A percentile compares a stretch with the other conserved stretches of the same genome.
Conservation (phyloP, 352 stramenopile species). For the Hyaloperonospora brassicae region DNA sequence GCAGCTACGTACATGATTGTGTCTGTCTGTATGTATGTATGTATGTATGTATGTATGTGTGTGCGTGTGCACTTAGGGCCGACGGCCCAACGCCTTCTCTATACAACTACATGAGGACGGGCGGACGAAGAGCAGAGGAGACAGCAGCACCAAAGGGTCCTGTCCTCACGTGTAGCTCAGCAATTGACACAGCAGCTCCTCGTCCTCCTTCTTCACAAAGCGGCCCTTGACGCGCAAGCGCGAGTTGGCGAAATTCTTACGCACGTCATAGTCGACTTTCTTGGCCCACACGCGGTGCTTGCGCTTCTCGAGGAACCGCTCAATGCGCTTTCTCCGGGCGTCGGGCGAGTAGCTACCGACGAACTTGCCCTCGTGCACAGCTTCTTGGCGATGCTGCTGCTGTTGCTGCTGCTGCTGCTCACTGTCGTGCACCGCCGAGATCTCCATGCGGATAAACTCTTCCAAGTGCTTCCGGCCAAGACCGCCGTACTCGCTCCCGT, state of each 20-base stretch:
- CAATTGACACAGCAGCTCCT: constrained; percentile 82
- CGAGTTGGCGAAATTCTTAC: constrained; percentile 99
- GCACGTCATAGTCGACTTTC: constrained; percentile 97
- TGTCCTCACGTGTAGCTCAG: constrained; percentile 66
- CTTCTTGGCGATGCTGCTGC: constrained; percentile 5
- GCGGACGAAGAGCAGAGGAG: constrained; percentile 21
- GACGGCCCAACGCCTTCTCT: constrained; percentile 26
- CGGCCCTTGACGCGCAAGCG: constrained; percentile 94
- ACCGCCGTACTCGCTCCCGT: constrained; percentile 66
- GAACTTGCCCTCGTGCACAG: constrained; percentile 42
- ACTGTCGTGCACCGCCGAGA: constrained; percentile 59
- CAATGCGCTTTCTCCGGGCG: constrained; percentile 75
- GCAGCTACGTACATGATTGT: constrained; percentile 18
- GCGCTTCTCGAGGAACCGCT: constrained; percentile 89
- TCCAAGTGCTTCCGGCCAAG: constrained; percentile 65
- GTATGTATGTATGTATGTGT: too few species aligned
- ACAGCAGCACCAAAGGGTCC: constrained; percentile 12
- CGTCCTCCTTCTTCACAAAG: constrained; percentile 99
- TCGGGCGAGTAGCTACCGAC: constrained; percentile 87
- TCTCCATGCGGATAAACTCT: constrained; percentile 77
- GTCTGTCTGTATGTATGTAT: too few species aligned
- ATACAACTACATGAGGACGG: constrained; percentile 35
- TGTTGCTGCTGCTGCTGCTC: constrained; percentile 14
- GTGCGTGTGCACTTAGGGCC: constrained; percentile 19
- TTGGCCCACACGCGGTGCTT: constrained; percentile 93